phyloP scores from a whole-genome alignment of 2,329 filamentous ascomycete genomes.

The Fusarium succisae region DNA sequence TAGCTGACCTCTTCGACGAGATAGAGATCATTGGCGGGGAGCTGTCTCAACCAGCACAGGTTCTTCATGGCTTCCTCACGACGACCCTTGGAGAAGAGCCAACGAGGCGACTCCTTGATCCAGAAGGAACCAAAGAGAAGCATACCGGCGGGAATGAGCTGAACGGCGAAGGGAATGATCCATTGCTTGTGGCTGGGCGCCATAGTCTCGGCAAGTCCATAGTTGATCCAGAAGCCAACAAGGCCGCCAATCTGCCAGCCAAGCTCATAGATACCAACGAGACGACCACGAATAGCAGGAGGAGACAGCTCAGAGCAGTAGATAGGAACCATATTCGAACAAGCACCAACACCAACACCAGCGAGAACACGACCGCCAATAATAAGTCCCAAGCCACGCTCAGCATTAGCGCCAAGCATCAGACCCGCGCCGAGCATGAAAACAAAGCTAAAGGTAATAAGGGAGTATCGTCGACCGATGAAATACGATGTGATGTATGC shows the following conservation, averaged over 20 bases:
- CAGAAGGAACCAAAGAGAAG: slow-evolving; percentile 67
- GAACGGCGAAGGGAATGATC: slow-evolving; percentile 72
- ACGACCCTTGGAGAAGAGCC: slow-evolving; percentile 71
- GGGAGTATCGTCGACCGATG: slow-evolving; percentile 71
- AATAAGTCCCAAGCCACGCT: slow-evolving; percentile 70
- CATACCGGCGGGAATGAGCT: slow-evolving; percentile 72
- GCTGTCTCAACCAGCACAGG: slow-evolving; percentile 72
- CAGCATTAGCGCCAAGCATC: slow-evolving; percentile 72
- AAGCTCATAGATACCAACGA: slow-evolving; percentile 73
- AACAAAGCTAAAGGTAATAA: slow-evolving; percentile 68
- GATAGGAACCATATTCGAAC: slow-evolving; percentile 70
- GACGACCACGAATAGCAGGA: slow-evolving; percentile 69
- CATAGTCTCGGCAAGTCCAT: slow-evolving; percentile 64
- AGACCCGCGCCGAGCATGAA: slow-evolving; percentile 77
- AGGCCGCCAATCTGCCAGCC: slow-evolving; percentile 71
- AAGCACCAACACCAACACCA: slow-evolving; percentile 70
- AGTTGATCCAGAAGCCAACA: slow-evolving; percentile 74
- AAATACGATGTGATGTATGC: slow-evolving; percentile 74
- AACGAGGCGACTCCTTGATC: slow-evolving; percentile 73
- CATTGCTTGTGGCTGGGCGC: slow-evolving; percentile 54
- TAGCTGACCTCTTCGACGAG: slow-evolving; percentile 77
- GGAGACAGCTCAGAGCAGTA: slow-evolving; percentile 70
- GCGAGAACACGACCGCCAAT: slow-evolving; percentile 70
- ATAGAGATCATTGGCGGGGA: slow-evolving; percentile 66
- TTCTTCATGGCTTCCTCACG: slow-evolving; percentile 67